A percentile compares a stretch with the other conserved stretches of the same genome.
These are phyloP conservation scores for Metarhizium rileyi DNA, from an alignment of 2,329 filamentous ascomycete species.

Conservation along the genomic window DNA sequence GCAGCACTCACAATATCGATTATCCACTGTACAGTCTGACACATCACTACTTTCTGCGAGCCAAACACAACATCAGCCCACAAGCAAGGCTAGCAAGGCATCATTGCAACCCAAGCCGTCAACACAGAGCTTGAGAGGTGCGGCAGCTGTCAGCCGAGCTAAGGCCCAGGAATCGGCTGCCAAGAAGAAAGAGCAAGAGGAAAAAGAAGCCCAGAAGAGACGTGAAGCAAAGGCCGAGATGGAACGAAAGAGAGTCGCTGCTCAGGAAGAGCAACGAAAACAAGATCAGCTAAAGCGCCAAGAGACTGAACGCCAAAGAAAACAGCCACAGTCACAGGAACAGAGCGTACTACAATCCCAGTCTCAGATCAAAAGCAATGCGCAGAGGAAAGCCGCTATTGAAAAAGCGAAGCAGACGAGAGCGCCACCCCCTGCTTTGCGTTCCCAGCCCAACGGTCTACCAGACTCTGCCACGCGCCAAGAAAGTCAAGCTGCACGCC, in stretches of 20 bases:
- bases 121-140: slow-evolving; percentile 48
- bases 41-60: slow-evolving; percentile 17
- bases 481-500: slow-evolving; percentile 28
- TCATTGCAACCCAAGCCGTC: slow-evolving; percentile 51
- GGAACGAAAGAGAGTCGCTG: slow-evolving; percentile 63
- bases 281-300: slow-evolving; percentile 49
- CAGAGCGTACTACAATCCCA: slow-evolving; percentile 39
- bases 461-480: slow-evolving; percentile 32
- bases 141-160: slow-evolving; percentile 52
- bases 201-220: slow-evolving; percentile 68
- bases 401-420: slow-evolving; percentile 57
- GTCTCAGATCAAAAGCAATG: slow-evolving; percentile 55
- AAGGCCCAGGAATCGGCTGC: slow-evolving; percentile 68
- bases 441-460: slow-evolving; percentile 43
- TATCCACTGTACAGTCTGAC: slow-evolving; percentile 49
- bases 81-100: slow-evolving; percentile 57
- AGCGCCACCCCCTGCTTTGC: slow-evolving; percentile 50
- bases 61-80: slow-evolving; percentile 35
- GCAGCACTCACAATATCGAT: slow-evolving; percentile 47
- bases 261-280: slow-evolving; percentile 54
- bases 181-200: slow-evolving; percentile 77
- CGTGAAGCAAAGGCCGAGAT: slow-evolving; percentile 73
- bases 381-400: slow-evolving; percentile 52
- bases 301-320: slow-evolving; percentile 52
- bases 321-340: slow-evolving; percentile 47